phyloP scores from a whole-genome alignment of 192 early-diverging fungal species.

The Phycomyces blakesleeanus region DNA sequence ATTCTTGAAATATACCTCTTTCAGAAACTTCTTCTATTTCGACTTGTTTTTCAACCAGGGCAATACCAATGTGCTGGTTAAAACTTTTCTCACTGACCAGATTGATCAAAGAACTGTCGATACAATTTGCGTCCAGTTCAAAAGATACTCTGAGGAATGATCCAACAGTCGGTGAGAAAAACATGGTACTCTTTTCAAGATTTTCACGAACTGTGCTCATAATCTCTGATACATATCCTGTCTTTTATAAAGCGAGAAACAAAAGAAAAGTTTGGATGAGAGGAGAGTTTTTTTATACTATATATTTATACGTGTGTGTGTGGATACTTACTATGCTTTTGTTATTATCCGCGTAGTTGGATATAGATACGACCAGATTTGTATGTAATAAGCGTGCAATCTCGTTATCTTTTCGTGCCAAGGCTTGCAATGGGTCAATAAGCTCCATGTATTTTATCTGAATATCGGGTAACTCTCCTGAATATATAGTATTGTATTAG shows the following conservation, averaged over 20 bases:
- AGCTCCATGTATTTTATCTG: constrained; percentile 64
- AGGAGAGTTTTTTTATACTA: neutral
- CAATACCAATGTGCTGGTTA: constrained; percentile 51
- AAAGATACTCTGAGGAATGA: constrained; percentile 47
- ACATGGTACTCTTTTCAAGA: constrained; percentile 29
- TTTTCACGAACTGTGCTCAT: constrained; percentile 28
- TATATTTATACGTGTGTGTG: no score
- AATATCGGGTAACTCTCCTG: constrained; percentile 78
- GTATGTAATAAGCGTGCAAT: constrained; percentile 50
- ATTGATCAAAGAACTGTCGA: constrained; percentile 31
- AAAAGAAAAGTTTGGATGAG: no score
- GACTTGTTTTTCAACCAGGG: constrained; percentile 45
- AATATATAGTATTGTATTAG: neutral
- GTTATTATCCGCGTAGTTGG: constrained; percentile 26
- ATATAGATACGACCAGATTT: constrained; percentile 35
- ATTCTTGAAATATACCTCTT: constrained; percentile 15
- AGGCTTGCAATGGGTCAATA: constrained; percentile 57
- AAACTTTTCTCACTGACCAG: constrained; percentile 38
- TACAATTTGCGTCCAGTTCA: constrained; percentile 33
- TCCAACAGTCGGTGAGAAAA: constrained; percentile 46
- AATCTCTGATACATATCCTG: constrained; percentile 25
- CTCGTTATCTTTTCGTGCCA: constrained; percentile 57
- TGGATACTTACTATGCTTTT: constrained; percentile 28
- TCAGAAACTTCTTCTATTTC: constrained; percentile 20
- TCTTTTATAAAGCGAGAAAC: constrained; percentile 5